phyloP scores from a whole-genome alignment of 2,329 filamentous ascomycete species.

The Pseudogymnoascus verrucosus region DNA sequence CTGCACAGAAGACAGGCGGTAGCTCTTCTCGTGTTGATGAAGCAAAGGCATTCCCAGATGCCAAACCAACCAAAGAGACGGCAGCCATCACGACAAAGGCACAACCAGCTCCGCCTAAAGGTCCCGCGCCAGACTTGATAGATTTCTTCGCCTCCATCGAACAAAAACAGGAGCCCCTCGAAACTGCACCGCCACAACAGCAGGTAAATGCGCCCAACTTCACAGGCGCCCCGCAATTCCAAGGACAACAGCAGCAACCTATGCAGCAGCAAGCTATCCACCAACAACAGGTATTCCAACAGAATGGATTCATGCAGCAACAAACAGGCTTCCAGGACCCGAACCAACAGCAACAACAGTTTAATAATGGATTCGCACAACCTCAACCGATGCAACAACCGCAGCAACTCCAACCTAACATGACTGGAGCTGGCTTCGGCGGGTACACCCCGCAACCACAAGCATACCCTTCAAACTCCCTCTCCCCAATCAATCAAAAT shows the following conservation, averaged over 20 bases:
- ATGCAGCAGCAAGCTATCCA: conserved; percentile 30
- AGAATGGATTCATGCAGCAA: conserved; percentile 35
- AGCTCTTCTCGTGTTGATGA: conserved; percentile 21
- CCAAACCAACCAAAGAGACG: conserved; percentile 22
- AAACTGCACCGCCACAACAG: conserved; percentile 32
- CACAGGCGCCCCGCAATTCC: conserved; percentile 23
- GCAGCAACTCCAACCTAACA: conserved; percentile 46
- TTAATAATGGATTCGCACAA: conserved; percentile 23
- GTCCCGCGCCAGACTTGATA: conserved; percentile 70
- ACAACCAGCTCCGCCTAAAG: conserved; percentile 46
- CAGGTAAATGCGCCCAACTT: conserved; percentile 29
- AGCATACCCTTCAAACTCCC: conserved; percentile 43
- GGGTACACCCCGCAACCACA: conserved; percentile 64
- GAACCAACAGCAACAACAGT: conserved; percentile 32
- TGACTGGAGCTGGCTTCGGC: conserved; percentile 74
- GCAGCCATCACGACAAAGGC: conserved; percentile 18
- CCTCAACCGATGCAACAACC: conserved; percentile 20
- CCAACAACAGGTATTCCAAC: conserved; percentile 33
- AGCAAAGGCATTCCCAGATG: conserved; percentile 22
- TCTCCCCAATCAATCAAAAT: conserved; percentile 53
- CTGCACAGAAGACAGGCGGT: conserved; percentile 28
- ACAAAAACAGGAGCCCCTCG: conserved; percentile 70
- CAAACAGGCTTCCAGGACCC: conserved; percentile 34
- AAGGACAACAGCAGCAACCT: conserved; percentile 26
- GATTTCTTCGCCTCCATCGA: conserved; percentile 95